These are phyloP conservation scores for Mastigamoeba balamuthi DNA, from an alignment of 78 protist species.

Conservation along the genomic window DNA sequence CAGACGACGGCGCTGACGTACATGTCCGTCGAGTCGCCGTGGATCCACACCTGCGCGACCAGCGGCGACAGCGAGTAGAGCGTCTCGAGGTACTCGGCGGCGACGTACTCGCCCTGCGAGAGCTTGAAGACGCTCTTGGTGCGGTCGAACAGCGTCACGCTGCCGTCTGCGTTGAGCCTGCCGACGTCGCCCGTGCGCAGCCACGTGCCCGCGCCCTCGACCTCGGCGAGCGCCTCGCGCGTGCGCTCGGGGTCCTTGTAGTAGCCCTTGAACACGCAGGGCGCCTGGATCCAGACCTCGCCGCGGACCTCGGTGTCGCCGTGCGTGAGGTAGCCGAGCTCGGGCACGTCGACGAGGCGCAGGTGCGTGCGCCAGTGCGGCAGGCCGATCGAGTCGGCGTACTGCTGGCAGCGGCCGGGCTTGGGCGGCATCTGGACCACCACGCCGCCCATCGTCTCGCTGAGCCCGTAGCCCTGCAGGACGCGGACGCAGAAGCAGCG, in stretches of 20 bases:
- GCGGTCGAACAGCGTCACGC: conserved; percentile 78
- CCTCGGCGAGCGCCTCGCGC: conserved; percentile 9
- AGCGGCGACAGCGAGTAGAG: conserved; percentile 37
- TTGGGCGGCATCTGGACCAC: too few species aligned
- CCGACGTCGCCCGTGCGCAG: conserved; percentile 97
- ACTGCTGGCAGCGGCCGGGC: too few species aligned
- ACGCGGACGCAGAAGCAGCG: conserved; percentile 64
- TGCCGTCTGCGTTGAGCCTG: conserved; percentile 32
- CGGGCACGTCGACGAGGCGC: conserved; percentile 74
- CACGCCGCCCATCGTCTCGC: conserved; percentile 78
- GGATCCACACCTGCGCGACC: conserved; percentile 25
- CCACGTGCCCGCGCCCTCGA: conserved; percentile 72
- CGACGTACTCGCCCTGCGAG: conserved; percentile 92
- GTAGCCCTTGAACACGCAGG: conserved; percentile 75
- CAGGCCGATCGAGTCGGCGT: too few species aligned
- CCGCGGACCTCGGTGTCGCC: conserved; percentile 66
- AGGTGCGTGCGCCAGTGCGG: too few species aligned
- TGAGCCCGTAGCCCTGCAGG: conserved; percentile 86
- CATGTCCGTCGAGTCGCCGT: conserved; percentile 46
- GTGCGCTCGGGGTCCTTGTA: conserved; percentile 79
- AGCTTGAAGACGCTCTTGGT: conserved; percentile 87
- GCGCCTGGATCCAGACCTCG: conserved; percentile 86
- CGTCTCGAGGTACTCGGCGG: conserved; percentile 63
- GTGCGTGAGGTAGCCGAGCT: conserved; percentile 63
- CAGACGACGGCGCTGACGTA: conserved; percentile 51